Evolutionary conservation across 305 asterid species (phyloP).

Genomic region (Fraxinus ornus): DNA sequence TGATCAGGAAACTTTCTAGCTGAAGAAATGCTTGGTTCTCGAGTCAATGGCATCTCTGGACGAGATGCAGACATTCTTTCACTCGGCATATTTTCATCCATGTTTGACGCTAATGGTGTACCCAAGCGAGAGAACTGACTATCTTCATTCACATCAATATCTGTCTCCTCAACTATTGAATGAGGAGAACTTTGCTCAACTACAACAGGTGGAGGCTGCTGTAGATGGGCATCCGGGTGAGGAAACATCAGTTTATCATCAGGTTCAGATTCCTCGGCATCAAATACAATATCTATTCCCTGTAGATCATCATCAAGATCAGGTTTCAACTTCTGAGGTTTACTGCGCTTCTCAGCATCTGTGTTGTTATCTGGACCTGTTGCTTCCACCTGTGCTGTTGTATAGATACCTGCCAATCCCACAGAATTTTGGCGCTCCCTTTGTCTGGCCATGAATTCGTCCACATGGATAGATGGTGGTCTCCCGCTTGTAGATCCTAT

Average conservation of each 20-base stretch:
- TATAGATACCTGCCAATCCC: constrained; percentile 43
- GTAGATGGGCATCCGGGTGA: constrained; percentile 68
- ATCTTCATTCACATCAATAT: background rate
- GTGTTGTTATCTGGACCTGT: constrained; percentile 45
- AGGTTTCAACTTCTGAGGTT: constrained; percentile 56
- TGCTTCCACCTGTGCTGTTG: constrained; percentile 45
- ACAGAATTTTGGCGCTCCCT: constrained; percentile 72
- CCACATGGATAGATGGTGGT: constrained; percentile 94
- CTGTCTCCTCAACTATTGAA: background rate
- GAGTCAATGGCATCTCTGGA: constrained; percentile 53
- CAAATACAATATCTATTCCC: constrained; percentile 84
- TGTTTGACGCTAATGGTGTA: background rate
- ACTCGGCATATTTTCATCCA: constrained; percentile 27
- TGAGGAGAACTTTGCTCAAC: constrained; percentile 66
- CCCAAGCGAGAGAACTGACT: background rate
- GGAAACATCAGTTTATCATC: constrained; percentile 89
- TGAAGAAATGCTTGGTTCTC: constrained; percentile 85
- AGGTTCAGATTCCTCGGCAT: constrained; percentile 83
- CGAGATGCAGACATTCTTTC: constrained; percentile 75
- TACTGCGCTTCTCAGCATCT: constrained; percentile 54
- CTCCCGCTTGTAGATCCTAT: constrained; percentile 82
- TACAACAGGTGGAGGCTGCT: constrained; percentile 47
- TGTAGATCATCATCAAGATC: constrained; percentile 87
- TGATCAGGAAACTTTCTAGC: constrained; percentile 64
- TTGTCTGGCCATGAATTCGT: constrained; percentile 95